Evolutionary conservation across 495 filamentous ascomycete species (phyloP), one percentile per base, ranked within the genome.

Genomic region (Hyaloscypha hepaticicola): DNA sequence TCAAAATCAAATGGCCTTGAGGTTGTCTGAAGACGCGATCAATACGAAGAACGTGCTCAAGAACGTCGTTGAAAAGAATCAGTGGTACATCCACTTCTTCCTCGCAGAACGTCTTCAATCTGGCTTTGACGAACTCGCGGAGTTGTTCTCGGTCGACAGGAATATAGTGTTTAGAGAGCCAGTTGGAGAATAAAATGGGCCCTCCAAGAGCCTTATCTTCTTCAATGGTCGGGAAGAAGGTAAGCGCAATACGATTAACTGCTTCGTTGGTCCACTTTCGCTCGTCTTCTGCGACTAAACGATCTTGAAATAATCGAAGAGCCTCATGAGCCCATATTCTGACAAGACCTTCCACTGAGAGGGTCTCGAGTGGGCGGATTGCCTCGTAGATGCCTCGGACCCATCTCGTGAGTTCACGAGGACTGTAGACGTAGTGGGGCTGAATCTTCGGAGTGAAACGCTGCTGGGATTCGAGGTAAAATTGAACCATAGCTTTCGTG

Each of bases 291-390:
- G 83, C 86, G 55, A 99, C 92, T 33, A 99, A 81, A 76, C 95
- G 88, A 80, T 99, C 95, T 70, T 97, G 92, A 84, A 99, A 99
- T 45, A 99, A 84, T 29, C 95, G 88, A 21, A 98, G 78, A 33
- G 95, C 95, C 75, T 99, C 95, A 70, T 99, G 95, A 2, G 95
- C 95, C 95, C 95, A 99, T 67, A 99, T 96, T 29, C 95, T 87
- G 28, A 99, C 90, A 33, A 99, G 83, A 2, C 96, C 96, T 74
- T 99, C 95, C 12, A 98, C 78, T 14, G 90, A 82, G 41, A 99
- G 79, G 8, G 77, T 90, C 74, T 99, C 95, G 2, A 98, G 83
- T 11, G 95, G 96, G 65, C 89, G 86, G 71, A 99, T 94, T 7
- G 95, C 93, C 75, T 99, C 95, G 69, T 99, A 99, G 24, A 99